phyloP scores from a whole-genome alignment of 83 land plant species.

The Diphasiastrum complanatum region DNA sequence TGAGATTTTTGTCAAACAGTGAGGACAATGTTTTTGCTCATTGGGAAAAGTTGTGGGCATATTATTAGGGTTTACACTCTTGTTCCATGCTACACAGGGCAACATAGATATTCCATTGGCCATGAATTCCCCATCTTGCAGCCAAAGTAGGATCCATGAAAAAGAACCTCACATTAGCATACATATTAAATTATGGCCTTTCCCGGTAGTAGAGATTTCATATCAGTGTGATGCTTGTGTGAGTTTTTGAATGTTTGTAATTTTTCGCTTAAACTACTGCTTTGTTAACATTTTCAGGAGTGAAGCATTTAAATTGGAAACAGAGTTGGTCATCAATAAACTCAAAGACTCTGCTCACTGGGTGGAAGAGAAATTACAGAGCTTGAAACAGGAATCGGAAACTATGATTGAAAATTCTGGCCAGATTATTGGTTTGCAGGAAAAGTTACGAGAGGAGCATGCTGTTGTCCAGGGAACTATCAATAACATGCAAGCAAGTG shows the following conservation, averaged over 20 bases:
- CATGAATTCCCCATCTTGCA: not conserved
- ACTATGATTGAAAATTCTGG: slow-evolving; percentile 37
- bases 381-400: slow-evolving; percentile 41
- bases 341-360: slow-evolving; percentile 47
- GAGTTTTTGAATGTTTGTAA: not conserved
- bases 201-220: not conserved
- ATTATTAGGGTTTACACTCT: no score
- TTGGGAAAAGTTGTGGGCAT: no score
- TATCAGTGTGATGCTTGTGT: not conserved
- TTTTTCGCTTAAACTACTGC: not conserved
- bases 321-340: slow-evolving; percentile 69
- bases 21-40: no score
- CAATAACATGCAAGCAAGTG: slow-evolving; percentile 16
- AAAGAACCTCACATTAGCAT: not conserved
- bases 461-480: slow-evolving; percentile 33
- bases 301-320: slow-evolving; percentile 56
- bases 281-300: slow-evolving; percentile 28
- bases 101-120: no score
- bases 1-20: no score
- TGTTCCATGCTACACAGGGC: no score
- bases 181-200: not conserved
- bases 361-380: slow-evolving; percentile 52
- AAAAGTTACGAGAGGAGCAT: slow-evolving; percentile 44
- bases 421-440: slow-evolving; percentile 33
- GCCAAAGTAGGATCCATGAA: not conserved